Evolutionary conservation across 2,329 filamentous ascomycete species (phyloP).

Genomic region (Blumeriella jaapii): DNA sequence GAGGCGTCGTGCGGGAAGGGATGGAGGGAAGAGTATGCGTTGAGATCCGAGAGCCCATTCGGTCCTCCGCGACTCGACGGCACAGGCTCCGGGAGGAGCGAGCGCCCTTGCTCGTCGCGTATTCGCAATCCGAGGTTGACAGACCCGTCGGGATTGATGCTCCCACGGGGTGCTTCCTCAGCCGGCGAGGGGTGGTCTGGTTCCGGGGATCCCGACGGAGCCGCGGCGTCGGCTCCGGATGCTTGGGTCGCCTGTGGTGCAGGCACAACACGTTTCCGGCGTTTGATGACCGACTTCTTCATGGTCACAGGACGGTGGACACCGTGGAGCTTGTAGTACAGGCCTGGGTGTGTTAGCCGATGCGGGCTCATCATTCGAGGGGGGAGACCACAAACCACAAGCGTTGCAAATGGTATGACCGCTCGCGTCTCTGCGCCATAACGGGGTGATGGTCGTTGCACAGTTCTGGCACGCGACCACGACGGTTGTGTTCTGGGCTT

Average conservation of each 20-base stretch:
- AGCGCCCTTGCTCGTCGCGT: conserved; percentile 28
- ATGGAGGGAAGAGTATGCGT: conserved; percentile 30
- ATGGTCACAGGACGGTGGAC: conserved; percentile 91
- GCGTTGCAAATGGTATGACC: conserved; percentile 98
- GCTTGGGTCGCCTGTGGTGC: conserved; percentile 40
- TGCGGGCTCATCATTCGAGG: neutral
- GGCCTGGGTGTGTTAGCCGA: conserved; percentile 41
- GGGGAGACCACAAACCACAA: conserved; percentile 56
- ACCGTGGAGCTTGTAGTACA: conserved; percentile 91
- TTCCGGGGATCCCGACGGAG: conserved; percentile 25
- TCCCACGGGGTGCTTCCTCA: conserved; percentile 32
- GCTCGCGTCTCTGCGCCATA: conserved; percentile 89
- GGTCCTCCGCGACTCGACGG: conserved; percentile 14
- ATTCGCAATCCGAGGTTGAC: conserved; percentile 48
- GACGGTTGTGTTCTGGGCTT: conserved; percentile 40
- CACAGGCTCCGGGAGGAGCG: conserved; percentile 23
- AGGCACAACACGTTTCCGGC: conserved; percentile 87
- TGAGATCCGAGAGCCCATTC: conserved; percentile 30
- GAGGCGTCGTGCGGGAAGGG: conserved; percentile 15
- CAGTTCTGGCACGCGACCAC: conserved; percentile 96
- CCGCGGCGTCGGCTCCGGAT: conserved; percentile 36
- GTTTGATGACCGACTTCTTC: conserved; percentile 97
- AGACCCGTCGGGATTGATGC: conserved; percentile 51
- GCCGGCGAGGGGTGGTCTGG: conserved; percentile 24
- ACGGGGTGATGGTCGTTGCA: conserved; percentile 86